Evolutionary conservation across 2,329 filamentous ascomycete species (phyloP).

Genomic region (Chrysoporthe deuterocubensis): DNA sequence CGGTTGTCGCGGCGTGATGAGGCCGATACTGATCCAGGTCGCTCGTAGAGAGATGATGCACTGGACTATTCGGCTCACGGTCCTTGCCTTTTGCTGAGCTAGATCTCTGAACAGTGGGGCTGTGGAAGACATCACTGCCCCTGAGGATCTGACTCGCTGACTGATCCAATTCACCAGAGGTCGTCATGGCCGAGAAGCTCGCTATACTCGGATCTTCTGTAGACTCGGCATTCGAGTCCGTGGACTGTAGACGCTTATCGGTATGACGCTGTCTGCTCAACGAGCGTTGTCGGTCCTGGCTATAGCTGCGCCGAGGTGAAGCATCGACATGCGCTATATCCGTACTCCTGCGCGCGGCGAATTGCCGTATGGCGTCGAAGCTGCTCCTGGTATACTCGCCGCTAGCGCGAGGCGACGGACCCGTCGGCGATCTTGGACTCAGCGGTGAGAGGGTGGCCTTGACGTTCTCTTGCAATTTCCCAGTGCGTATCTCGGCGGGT

Average conservation of each 20-base stretch:
- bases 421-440: conserved; percentile 47
- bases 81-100: conserved; percentile 41
- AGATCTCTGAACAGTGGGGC: conserved; percentile 68
- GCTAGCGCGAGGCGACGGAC: conserved; percentile 59
- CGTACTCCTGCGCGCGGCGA: conserved; percentile 53
- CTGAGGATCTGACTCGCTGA: conserved; percentile 91
- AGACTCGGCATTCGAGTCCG: conserved; percentile 77
- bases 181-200: conserved; percentile 68
- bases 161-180: conserved; percentile 72
- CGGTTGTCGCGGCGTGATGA: conserved; percentile 45
- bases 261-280: conserved; percentile 52
- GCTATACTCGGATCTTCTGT: conserved; percentile 66
- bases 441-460: conserved; percentile 63
- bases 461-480: conserved; percentile 59
- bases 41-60: conserved; percentile 6
- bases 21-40: conserved; percentile 25
- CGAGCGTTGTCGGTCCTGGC: conserved; percentile 58
- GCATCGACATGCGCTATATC: conserved; percentile 52
- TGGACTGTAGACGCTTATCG: conserved; percentile 60
- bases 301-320: conserved; percentile 65
- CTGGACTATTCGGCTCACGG: conserved; percentile 24
- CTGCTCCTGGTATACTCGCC: conserved; percentile 56
- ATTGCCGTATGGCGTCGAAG: conserved; percentile 55
- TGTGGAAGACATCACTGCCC: conserved; percentile 86
- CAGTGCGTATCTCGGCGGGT: conserved; percentile 40